Percentiles rank a stretch among this genome's conserved stretches.
Conservation (phyloP, 257 asterid species). For the Capsicum chinense region DNA sequence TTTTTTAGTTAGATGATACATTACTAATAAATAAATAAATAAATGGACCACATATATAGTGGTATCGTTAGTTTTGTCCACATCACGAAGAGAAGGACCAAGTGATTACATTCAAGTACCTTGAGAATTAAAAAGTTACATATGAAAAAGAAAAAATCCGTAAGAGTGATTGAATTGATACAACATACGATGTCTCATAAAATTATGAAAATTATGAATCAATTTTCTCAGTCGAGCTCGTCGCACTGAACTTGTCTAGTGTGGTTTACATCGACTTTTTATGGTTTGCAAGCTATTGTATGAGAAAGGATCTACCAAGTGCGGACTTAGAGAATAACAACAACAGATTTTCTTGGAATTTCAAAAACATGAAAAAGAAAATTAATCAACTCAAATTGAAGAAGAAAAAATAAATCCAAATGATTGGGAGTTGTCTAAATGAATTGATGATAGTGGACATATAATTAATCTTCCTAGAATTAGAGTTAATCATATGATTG, state of each 20-base stretch:
- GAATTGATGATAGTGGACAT: neutral
- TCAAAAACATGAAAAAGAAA: neutral
- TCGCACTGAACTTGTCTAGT: too few species aligned
- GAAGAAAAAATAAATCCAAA: neutral
- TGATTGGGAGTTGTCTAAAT: neutral
- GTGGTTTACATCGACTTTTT: too few species aligned
- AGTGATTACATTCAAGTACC: neutral
- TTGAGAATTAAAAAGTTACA: neutral
- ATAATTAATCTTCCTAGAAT: neutral
- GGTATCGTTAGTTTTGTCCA: conserved; percentile 8
- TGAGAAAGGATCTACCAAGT: too few species aligned
- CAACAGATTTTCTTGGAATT: too few species aligned
- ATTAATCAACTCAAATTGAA: neutral
- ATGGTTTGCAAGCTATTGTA: too few species aligned
- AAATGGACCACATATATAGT: conserved; percentile 12
- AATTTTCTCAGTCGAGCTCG: too few species aligned
- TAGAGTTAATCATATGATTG: neutral
- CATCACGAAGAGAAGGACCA: neutral
- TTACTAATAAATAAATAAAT: neutral
- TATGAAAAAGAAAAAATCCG: neutral
- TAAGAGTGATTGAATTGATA: too few species aligned
- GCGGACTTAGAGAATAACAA: too few species aligned
- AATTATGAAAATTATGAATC: too few species aligned
- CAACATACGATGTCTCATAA: too few species aligned
- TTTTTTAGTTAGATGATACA: neutral